Evolutionary conservation across 2,329 filamentous ascomycete genomes (phyloP).

Genomic region (Drechslerella dactyloides): DNA sequence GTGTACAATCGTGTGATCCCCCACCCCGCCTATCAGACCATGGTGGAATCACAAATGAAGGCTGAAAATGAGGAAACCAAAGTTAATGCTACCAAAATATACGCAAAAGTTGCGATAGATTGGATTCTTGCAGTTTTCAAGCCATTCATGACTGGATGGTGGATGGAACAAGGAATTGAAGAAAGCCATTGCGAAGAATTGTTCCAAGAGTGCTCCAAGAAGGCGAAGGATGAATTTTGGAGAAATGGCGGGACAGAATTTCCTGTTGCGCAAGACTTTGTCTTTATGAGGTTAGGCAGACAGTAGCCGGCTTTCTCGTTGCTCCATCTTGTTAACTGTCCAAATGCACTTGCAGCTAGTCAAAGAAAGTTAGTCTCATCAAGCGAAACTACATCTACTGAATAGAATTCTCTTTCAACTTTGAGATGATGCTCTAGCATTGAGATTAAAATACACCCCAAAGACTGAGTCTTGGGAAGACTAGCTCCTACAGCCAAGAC

Average conservation of each 20-base stretch:
- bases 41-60: conserved; percentile 7
- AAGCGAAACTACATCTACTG: background rate
- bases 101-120: conserved; percentile 12
- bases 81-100: background rate
- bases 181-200: conserved; percentile 3
- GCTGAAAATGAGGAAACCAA: background rate
- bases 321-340: background rate
- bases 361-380: background rate
- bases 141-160: conserved; percentile 24
- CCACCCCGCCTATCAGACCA: conserved; percentile 16
- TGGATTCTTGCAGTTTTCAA: conserved; percentile 26
- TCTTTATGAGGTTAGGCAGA: conserved; percentile 12
- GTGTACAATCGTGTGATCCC: conserved; percentile 16
- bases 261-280: conserved; percentile 22
- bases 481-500: background rate
- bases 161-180: conserved; percentile 16
- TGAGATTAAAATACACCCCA: background rate
- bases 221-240: conserved; percentile 14
- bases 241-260: conserved; percentile 10
- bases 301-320: background rate
- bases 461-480: background rate
- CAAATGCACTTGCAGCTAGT: background rate
- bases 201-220: conserved; percentile 13
- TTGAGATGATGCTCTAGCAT: no score
- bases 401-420: no score